Conservation (phyloP, 139 green algal genomes). For the Tetradesmus obliquus region DNA sequence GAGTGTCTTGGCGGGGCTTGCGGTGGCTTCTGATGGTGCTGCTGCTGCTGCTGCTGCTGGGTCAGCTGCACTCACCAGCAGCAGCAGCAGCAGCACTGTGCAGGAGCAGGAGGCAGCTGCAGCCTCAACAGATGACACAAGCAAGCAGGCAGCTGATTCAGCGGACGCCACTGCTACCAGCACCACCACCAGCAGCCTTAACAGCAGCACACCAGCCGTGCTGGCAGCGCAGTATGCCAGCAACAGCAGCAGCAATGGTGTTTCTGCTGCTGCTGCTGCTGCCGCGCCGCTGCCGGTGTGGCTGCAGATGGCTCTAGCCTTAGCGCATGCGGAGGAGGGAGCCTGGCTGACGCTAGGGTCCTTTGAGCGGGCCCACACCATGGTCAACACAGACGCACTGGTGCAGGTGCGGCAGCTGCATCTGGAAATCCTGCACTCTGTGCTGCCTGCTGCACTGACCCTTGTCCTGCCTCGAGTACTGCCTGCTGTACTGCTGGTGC, state of each 20-base stretch:
- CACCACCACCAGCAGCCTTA: not conserved
- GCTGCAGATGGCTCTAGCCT: conserved; percentile 61
- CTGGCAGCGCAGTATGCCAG: not conserved
- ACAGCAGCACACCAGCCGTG: not conserved
- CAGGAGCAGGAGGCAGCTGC: not conserved
- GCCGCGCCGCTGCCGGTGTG: conserved; percentile 22
- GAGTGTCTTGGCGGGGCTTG: not conserved
- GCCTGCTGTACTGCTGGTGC: not conserved
- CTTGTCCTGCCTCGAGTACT: not conserved
- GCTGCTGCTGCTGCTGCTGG: not conserved
- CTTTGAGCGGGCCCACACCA: conserved; percentile 67
- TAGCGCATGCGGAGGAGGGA: conserved; percentile 87
- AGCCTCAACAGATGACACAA: not conserved
- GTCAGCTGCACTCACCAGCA: not conserved
- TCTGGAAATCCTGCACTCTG: not conserved
- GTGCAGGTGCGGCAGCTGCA: conserved; percentile 57
- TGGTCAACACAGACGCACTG: conserved; percentile 72
- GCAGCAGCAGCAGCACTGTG: conserved; percentile 17
- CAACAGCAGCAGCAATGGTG: not conserved
- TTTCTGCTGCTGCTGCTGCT: not conserved
- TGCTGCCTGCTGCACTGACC: not conserved
- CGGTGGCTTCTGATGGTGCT: not conserved
- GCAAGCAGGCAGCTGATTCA: not conserved
- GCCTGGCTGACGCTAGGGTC: conserved; percentile 70
- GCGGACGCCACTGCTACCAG: not conserved